These are phyloP conservation scores for Beauveria sp. DNA, from an alignment of 2,329 filamentous ascomycete species.

Conservation along the genomic window DNA sequence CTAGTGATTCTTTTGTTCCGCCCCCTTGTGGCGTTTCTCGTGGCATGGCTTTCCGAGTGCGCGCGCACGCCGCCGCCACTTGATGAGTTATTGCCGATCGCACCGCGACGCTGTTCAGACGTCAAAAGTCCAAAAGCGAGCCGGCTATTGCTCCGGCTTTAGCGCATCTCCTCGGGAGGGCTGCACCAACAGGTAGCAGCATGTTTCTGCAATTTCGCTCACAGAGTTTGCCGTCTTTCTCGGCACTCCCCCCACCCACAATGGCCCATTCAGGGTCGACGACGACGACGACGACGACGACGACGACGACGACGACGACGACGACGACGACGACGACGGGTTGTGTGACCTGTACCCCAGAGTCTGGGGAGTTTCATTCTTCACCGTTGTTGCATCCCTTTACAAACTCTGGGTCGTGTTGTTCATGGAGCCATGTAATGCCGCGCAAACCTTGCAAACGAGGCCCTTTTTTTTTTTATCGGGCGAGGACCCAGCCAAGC, in stretches of 20 bases:
- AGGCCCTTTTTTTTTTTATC: background rate
- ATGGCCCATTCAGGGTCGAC: background rate
- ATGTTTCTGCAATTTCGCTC: background rate
- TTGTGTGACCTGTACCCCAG: background rate
- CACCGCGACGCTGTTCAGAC: background rate
- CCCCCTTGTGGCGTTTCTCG: background rate
- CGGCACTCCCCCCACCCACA: background rate
- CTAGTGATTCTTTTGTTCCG: background rate
- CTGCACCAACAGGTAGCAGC: background rate
- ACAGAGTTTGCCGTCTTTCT: background rate
- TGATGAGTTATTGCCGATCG: background rate
- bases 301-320: background rate
- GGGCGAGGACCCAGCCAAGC: background rate
- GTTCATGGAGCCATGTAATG: no score
- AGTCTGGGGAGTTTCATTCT: background rate
- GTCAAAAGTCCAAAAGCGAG: background rate
- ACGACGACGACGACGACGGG: background rate
- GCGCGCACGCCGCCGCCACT: background rate
- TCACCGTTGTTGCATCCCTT: background rate
- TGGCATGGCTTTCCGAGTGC: background rate
- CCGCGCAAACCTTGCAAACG: no score
- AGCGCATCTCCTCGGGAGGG: background rate
- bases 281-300: background rate
- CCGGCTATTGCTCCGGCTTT: background rate
- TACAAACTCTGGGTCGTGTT: background rate